These are phyloP conservation scores for Saksenaea vasiformis DNA, from an alignment of 371 early-diverging fungal species.

Conservation along the genomic window DNA sequence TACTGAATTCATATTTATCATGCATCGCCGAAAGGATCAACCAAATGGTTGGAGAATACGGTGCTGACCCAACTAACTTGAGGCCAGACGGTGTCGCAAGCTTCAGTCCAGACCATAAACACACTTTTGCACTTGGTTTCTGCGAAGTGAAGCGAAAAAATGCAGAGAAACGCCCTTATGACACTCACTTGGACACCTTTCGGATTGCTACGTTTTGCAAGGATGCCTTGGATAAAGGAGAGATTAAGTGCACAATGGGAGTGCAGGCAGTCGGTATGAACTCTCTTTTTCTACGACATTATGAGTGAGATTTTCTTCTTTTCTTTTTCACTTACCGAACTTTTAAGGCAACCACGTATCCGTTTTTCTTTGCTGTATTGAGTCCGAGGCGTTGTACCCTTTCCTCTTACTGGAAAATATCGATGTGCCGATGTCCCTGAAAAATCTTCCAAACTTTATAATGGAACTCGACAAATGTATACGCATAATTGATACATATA, in stretches of 20 bases:
- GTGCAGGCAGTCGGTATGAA: conserved; percentile 22
- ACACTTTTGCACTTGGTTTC: conserved; percentile 17
- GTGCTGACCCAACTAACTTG: neutral
- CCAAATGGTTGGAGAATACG: neutral
- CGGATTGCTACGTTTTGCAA: conserved; percentile 18
- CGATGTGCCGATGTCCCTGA: neutral
- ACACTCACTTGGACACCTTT: conserved; percentile 20
- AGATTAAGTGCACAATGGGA: conserved; percentile 15
- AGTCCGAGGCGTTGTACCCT: neutral
- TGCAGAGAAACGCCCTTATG: conserved; percentile 1
- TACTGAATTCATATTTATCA: neutral
- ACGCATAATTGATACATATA: neutral
- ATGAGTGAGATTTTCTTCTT: neutral
- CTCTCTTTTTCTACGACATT: neutral
- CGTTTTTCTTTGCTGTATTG: neutral
- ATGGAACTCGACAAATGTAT: neutral
- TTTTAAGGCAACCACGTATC: neutral
- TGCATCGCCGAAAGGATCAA: conserved; percentile 5
- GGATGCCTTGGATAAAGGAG: conserved; percentile 16
- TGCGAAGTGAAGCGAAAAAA: conserved; percentile 16
- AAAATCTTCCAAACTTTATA: neutral
- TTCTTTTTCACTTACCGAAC: neutral
- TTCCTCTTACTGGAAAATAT: neutral
- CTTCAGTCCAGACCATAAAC: neutral
- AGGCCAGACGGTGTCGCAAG: conserved; percentile 14